A percentile compares a stretch with the other conserved stretches of the same genome.
phyloP scores from a whole-genome alignment of 2,329 filamentous ascomycete genomes.

The Colletotrichum acutatum region DNA sequence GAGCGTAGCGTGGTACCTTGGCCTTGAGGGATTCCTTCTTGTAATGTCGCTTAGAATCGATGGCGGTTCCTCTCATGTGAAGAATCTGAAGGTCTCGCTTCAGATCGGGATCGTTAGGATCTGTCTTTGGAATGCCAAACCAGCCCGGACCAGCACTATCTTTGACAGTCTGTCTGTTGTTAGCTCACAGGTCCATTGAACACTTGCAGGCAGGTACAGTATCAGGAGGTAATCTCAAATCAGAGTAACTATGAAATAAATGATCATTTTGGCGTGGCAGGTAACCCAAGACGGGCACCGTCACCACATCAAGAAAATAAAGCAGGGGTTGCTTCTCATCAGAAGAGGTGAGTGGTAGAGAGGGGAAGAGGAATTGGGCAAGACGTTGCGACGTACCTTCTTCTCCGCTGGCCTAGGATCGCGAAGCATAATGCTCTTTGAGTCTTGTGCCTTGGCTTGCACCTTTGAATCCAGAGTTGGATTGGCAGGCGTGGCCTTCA shows the following conservation, averaged over 20 bases:
- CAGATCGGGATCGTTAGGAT: conserved; percentile 83
- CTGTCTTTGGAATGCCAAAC: conserved; percentile 89
- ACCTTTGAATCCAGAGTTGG: background rate
- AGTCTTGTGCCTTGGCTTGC: conserved; percentile 16
- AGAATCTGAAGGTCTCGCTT: conserved; percentile 91
- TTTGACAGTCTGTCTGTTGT: conserved; percentile 35
- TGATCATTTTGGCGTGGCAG: conserved; percentile 67
- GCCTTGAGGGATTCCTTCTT: conserved; percentile 84
- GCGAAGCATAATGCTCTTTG: conserved; percentile 25
- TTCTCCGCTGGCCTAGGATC: conserved; percentile 25
- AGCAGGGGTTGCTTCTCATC: conserved; percentile 54
- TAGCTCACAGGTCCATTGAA: background rate
- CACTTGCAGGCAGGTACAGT: background rate
- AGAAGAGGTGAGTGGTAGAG: conserved; percentile 37
- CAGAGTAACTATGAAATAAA: conserved; percentile 80
- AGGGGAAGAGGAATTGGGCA: background rate
- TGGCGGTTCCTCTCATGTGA: conserved; percentile 81
- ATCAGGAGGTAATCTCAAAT: conserved; percentile 45
- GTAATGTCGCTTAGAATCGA: conserved; percentile 91
- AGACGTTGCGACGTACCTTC: conserved; percentile 16
- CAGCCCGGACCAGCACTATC: conserved; percentile 81
- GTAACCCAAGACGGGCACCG: conserved; percentile 53
- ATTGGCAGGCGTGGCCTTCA: conserved; percentile 11
- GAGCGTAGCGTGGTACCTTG: conserved; percentile 82
- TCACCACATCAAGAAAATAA: conserved; percentile 40